Conservation (phyloP, 371 early-diverging fungal genomes). For the Zopfochytrium polystomum region DNA sequence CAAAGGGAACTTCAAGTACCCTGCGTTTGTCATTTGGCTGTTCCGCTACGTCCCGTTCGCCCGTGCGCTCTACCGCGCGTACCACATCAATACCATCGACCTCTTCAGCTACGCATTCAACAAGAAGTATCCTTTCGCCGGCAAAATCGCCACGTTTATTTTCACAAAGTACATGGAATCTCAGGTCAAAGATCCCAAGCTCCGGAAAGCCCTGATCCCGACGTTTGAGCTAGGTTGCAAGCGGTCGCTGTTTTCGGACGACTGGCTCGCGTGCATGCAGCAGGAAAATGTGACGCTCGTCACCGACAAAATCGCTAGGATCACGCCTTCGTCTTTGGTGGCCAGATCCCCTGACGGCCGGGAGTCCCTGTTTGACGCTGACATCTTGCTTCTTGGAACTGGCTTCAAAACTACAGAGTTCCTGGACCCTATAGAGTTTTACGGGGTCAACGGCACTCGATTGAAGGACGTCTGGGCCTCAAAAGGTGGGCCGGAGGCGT, state of each 20-base stretch:
- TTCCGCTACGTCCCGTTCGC: constrained; percentile 45
- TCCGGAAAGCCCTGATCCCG: constrained; percentile 46
- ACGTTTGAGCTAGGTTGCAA: constrained; percentile 52
- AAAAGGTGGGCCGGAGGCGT: constrained; percentile 10
- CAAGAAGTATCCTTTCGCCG: background rate
- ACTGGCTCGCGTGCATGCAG: constrained; percentile 47
- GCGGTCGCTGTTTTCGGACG: constrained; percentile 51
- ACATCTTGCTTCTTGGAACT: constrained; percentile 55
- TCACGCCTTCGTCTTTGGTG: constrained; percentile 34
- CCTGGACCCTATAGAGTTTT: constrained; percentile 21
- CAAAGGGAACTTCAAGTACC: constrained; percentile 28
- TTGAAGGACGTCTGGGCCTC: constrained; percentile 13
- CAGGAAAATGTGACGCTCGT: constrained; percentile 47
- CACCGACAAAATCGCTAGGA: constrained; percentile 32
- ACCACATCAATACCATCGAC: too few species aligned
- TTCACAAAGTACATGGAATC: too few species aligned
- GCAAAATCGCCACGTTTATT: background rate
- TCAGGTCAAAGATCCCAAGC: constrained; percentile 28
- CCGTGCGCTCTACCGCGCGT: constrained; percentile 6
- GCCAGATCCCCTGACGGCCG: too few species aligned
- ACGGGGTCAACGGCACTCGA: constrained; percentile 25
- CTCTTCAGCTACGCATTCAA: background rate
- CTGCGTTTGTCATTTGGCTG: constrained; percentile 26
- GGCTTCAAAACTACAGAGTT: constrained; percentile 50
- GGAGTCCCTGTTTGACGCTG: constrained; percentile 30